A percentile compares a stretch with the other conserved stretches of the same genome.
Evolutionary conservation across 257 asterid species (phyloP).

Genomic region (Nicotiana noctiflora): DNA sequence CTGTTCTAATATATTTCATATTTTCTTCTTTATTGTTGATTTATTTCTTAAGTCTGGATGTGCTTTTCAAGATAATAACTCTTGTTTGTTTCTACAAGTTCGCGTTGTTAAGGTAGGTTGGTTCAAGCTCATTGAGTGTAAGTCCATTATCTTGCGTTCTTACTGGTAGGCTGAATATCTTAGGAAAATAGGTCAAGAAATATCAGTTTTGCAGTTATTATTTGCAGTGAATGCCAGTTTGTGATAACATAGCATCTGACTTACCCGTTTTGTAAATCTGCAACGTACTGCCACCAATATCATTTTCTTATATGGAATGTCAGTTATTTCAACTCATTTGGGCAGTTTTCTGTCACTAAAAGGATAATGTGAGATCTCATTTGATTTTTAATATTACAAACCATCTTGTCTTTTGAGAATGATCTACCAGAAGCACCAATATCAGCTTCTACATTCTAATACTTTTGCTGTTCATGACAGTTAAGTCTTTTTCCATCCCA

Average conservation of each 20-base stretch:
- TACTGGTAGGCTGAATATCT: background rate
- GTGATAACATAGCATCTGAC: background rate
- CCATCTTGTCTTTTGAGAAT: background rate
- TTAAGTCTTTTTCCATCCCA: too few species aligned
- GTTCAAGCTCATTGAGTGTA: conserved; percentile 31
- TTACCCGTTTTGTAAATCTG: background rate
- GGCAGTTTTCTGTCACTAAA: conserved; percentile 10
- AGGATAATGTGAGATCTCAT: conserved; percentile 9
- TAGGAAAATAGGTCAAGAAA: background rate
- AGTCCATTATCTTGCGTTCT: conserved; percentile 24
- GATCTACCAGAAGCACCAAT: too few species aligned
- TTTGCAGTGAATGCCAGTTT: background rate
- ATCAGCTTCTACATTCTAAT: too few species aligned
- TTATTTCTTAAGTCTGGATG: background rate
- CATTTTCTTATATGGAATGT: background rate
- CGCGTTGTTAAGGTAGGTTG: conserved; percentile 92
- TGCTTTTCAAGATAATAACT: too few species aligned
- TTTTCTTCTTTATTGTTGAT: background rate
- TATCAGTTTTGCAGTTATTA: background rate
- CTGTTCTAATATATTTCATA: background rate
- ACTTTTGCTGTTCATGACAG: too few species aligned
- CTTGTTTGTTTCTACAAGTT: too few species aligned
- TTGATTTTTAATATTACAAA: conserved; percentile 11
- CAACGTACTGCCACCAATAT: background rate
- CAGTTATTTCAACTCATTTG: conserved; percentile 5